Percentiles rank a stretch among this genome's conserved stretches.
Evolutionary conservation across 768 basidiomycete genomes (phyloP).

Genomic region (Kwoniella heveanensis): DNA sequence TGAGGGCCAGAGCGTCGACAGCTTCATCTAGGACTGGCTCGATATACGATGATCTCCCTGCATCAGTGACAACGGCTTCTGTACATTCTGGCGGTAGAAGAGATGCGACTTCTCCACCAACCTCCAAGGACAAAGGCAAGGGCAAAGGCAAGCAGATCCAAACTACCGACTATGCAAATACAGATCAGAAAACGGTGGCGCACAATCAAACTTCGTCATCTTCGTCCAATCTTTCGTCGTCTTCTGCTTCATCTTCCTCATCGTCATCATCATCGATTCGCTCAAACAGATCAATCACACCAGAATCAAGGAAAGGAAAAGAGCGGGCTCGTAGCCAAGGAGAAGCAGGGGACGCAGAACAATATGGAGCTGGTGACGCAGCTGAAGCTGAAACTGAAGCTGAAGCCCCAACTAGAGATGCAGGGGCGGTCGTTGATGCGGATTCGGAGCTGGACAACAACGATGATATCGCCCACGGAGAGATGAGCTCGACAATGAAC

Average conservation of each 20-base stretch:
- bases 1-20: conserved; percentile 7
- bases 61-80: background rate
- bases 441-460: conserved; percentile 7
- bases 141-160: too few relatives aligned
- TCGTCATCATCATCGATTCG: background rate
- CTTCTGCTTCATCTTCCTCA: background rate
- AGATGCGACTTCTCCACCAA: too few relatives aligned
- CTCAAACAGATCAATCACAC: background rate
- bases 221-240: background rate
- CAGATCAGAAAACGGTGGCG: background rate
- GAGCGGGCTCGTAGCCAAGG: conserved; percentile 23
- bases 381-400: too few relatives aligned
- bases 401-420: too few relatives aligned
- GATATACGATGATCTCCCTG: conserved; percentile 1
- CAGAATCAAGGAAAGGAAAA: conserved; percentile 32
- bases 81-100: background rate
- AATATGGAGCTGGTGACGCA: too few relatives aligned
- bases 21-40: conserved; percentile 8
- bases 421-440: too few relatives aligned
- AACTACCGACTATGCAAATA: too few relatives aligned
- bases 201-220: background rate
- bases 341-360: too few relatives aligned
- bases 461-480: conserved; percentile 16
- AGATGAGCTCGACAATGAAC: conserved; percentile 11
- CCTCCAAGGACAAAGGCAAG: too few relatives aligned